These are phyloP conservation scores for Leersia perrieri DNA, from an alignment of 176 grass and related monocot species.

Conservation along the genomic window DNA sequence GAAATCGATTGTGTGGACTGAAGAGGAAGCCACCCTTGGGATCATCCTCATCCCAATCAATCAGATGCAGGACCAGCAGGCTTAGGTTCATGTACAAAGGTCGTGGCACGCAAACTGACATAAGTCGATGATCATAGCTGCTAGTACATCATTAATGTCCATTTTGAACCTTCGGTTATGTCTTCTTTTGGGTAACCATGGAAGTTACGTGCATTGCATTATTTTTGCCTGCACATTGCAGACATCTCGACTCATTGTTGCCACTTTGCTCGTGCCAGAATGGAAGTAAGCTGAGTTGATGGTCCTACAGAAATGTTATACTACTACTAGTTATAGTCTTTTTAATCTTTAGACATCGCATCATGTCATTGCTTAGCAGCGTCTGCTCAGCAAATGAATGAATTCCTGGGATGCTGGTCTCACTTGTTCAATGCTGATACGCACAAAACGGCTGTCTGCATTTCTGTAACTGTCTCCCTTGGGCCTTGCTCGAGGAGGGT, in stretches of 20 bases:
- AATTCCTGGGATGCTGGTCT: background rate
- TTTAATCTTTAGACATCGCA: background rate
- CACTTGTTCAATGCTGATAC: background rate
- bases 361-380: background rate
- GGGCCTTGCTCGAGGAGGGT: background rate
- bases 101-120: constrained; percentile 2
- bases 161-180: constrained; percentile 2
- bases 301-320: background rate
- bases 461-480: background rate
- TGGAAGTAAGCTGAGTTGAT: background rate
- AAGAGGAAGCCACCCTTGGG: constrained; percentile 50
- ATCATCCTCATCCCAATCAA: constrained; percentile 64
- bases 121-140: constrained; percentile 25
- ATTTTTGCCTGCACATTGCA: background rate
- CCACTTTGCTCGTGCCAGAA: background rate
- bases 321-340: background rate
- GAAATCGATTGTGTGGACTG: constrained; percentile 62
- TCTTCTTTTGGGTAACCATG: constrained; percentile 1
- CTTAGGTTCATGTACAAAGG: constrained; percentile 22
- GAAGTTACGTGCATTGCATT: constrained; percentile 18
- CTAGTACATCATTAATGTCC: background rate
- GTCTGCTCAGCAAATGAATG: background rate
- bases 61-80: constrained; percentile 41
- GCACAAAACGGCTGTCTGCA: background rate
- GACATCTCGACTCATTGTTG: background rate